Evolutionary conservation across 371 early-diverging fungal species (phyloP).

Genomic region (Mortierella sp.): DNA sequence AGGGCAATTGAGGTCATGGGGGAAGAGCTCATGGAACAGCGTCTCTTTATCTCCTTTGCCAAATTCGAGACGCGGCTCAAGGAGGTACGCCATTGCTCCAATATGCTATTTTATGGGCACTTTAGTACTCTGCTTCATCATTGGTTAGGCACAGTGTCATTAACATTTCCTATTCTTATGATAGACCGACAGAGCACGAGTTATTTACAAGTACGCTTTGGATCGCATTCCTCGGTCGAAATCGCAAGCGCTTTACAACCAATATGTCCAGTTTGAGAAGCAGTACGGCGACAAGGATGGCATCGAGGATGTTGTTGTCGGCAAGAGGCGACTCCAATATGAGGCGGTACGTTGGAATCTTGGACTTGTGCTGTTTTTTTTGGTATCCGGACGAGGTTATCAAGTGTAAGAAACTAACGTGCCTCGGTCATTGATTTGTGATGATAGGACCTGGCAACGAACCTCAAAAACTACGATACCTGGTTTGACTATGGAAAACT

Average conservation of each 20-base stretch:
- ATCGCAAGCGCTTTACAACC: constrained; percentile 90
- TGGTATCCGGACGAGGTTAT: not conserved
- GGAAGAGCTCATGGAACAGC: constrained; percentile 91
- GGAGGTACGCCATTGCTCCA: constrained; percentile 67
- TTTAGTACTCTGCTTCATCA: not conserved
- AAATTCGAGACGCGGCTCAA: constrained; percentile 92
- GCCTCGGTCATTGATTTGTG: not conserved
- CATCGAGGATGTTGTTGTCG: constrained; percentile 91
- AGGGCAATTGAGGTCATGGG: constrained; percentile 92
- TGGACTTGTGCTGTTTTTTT: not conserved
- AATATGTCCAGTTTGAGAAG: constrained; percentile 97
- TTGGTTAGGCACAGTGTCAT: not conserved
- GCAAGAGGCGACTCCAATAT: constrained; percentile 91
- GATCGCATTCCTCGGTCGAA: constrained; percentile 87
- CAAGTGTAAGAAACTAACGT: not conserved
- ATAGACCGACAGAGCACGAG: constrained; percentile 91
- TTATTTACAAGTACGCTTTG: constrained; percentile 95
- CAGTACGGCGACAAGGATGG: constrained; percentile 91
- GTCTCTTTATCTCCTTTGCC: constrained; percentile 94
- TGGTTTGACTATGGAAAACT: constrained; percentile 96
- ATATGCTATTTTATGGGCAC: not conserved
- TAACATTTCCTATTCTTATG: not conserved
- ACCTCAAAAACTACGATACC: constrained; percentile 92
- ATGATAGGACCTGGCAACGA: constrained; percentile 72
- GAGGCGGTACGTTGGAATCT: constrained; percentile 71